Evolutionary conservation across 345 rosid species (phyloP).

Genomic region (Citropsis articulata): DNA sequence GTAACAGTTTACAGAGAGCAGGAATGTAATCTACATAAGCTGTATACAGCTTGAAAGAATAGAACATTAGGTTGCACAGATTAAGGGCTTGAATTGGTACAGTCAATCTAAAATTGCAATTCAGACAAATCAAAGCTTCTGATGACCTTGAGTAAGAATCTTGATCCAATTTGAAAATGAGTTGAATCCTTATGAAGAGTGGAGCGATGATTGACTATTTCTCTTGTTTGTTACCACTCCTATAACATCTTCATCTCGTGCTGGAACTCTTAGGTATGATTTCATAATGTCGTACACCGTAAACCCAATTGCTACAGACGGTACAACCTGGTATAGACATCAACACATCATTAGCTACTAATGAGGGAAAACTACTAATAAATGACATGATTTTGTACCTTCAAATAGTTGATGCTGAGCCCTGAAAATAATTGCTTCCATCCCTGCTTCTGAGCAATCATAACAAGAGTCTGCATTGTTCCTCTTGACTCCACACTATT

Average conservation of each 20-base stretch:
- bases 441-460: slow-evolving; percentile 70
- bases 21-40: slow-evolving; percentile 3
- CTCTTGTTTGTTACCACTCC: slow-evolving; percentile 50
- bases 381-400: slow-evolving; percentile 38
- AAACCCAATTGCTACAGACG: slow-evolving; percentile 93
- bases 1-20: slow-evolving; percentile 6
- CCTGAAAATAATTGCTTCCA: slow-evolving; percentile 97
- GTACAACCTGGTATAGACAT: slow-evolving; percentile 58
- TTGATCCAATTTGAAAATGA: background rate
- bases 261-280: slow-evolving; percentile 70
- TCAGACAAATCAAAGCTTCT: background rate
- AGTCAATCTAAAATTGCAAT: slow-evolving; percentile 20
- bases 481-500: slow-evolving; percentile 52
- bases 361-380: background rate
- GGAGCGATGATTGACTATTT: slow-evolving; percentile 47
- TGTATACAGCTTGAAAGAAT: slow-evolving; percentile 33
- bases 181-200: slow-evolving; percentile 27
- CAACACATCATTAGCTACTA: background rate
- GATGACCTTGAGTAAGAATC: background rate
- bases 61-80: slow-evolving; percentile 36
- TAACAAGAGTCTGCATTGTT: slow-evolving; percentile 67
- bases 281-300: slow-evolving; percentile 91
- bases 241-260: slow-evolving; percentile 61
- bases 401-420: slow-evolving; percentile 86
- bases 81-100: slow-evolving; percentile 18